Base-by-base conservation (phyloP, 2,329 filamentous ascomycete genomes). In the Colletotrichum sp. region DNA sequence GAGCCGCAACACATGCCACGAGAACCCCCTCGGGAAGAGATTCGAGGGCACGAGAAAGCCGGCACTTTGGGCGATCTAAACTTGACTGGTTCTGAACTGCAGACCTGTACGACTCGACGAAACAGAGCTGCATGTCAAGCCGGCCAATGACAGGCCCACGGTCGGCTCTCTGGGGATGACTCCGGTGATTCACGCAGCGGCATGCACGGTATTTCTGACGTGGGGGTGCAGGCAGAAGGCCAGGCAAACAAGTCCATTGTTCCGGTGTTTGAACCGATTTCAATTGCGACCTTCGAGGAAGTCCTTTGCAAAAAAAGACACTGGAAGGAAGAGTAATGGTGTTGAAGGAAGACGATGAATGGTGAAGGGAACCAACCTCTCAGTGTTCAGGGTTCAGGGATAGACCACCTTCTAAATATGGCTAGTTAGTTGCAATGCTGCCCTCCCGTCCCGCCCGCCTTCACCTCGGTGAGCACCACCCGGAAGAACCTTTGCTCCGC, bases 401-500 rank as follows among this genome's bases (percentile, higher is more conserved):
- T 24, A 28, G 62, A 64, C 44, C 66, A 60, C 66, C 21, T 69
- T 66, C 63, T 12, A 18, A 21, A 30, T 66, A 9, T 26, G 66
- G 52, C 15, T 18, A 39, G 15, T 49, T 16, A 6, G 49, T 8
- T 30, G 18, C 6, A 49, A 49, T 12, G 10, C 4, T 26, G 57
- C 8, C 57, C 57, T n/a, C n/a, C n/a, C n/a, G n/a, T n/a, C 10
- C 16, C 8, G 15, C 26, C 57, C 26, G 15, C 12, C 66, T 59
- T 55, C 30, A 39, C 49, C 28, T 26, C 7, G 21, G 67, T 62
- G 55, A 24, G 16, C 39, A 10, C 5, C 32, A n/a, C 49, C 13
- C 72, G 75, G 75, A 30, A 16, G 30, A 77, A 71, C 36, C 6
- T n/a, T 12, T 67, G 3, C 15, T 75, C 75, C 72, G 75, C 66